Evolutionary conservation across 495 filamentous ascomycete genomes (phyloP), one percentile per base, ranked within the genome.

Genomic region (Penicillium paxilli): DNA sequence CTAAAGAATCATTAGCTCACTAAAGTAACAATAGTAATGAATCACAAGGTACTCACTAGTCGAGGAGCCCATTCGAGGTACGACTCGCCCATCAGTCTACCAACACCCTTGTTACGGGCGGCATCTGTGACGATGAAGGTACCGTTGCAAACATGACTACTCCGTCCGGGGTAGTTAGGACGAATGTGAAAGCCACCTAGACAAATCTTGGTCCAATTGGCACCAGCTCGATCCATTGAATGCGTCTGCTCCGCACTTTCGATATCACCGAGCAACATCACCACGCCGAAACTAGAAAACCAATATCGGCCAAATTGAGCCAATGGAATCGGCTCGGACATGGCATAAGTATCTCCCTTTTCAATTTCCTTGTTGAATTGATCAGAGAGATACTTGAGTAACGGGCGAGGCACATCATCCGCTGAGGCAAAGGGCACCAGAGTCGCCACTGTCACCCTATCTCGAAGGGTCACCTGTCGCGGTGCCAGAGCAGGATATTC

Each of bases 101-200:
- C 94, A 8, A 94, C 93, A 60, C 94, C 94, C 50, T 86, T 84
- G 69, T 95, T 95, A 58, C 95, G 87, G 45, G 91, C 84, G 16
- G 87, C 88, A 66, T 94, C 89, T 10, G 91, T 96, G 61, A 96
- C 93, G 40, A 98, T 77, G 64, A 98, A 98, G 12, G 91, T 94
- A 32, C 88, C 95, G 69, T 96, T 98, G 75, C 94, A 96, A 51
- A 98, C 85, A 75, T 98, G 94, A 63, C 89, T 96, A 71, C 90
- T 96, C 49, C 95, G 82, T 38, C 94, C 94, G 8, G 94, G 94
- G 72, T 98, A 98, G 69, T 98, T 98, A 35, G 94, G 93, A 70
- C 96, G 92, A 73, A 98, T 88, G 68, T 96, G 96, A 64, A 97
- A 98, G 59, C 91, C 96, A 41, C 94, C 94, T 33, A 98, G 77